Evolutionary conservation across 805 yeast genomes (phyloP).

Genomic region (Yarrowia sp.): DNA sequence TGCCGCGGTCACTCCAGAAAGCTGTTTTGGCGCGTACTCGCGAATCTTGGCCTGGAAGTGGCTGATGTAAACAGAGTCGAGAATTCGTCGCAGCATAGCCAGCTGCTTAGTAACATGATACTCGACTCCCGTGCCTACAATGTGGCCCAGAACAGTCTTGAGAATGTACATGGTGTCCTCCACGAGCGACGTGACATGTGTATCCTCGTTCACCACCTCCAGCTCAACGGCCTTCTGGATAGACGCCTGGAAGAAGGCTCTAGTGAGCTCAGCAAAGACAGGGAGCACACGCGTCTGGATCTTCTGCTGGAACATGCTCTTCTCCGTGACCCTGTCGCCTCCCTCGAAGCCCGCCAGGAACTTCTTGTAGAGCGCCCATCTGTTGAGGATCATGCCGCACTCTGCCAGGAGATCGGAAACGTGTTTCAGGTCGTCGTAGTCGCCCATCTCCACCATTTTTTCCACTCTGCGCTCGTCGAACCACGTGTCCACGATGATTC

Average conservation of each 20-base stretch:
- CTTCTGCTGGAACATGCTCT: slow-evolving; percentile 57
- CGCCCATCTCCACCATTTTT: slow-evolving; percentile 3
- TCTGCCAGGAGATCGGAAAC: slow-evolving; percentile 70
- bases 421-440: slow-evolving; percentile 50
- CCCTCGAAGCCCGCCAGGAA: slow-evolving; percentile 45
- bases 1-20: slow-evolving; percentile 27
- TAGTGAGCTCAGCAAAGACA: slow-evolving; percentile 60
- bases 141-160: slow-evolving; percentile 62
- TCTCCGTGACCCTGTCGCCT: slow-evolving; percentile 47
- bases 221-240: slow-evolving; percentile 75
- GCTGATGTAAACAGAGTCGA: slow-evolving; percentile 62
- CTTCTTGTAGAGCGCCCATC: slow-evolving; percentile 64
- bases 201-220: slow-evolving; percentile 76
- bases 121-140: slow-evolving; percentile 69
- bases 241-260: slow-evolving; percentile 71
- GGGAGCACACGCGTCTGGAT: slow-evolving; percentile 53
- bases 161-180: slow-evolving; percentile 80
- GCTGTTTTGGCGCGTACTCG: slow-evolving; percentile 44
- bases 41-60: slow-evolving; percentile 51
- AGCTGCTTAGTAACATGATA: slow-evolving; percentile 47
- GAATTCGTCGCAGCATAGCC: slow-evolving; percentile 37
- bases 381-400: slow-evolving; percentile 69
- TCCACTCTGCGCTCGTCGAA: slow-evolving; percentile 59
- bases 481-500: slow-evolving; percentile 81
- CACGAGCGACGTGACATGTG: slow-evolving; percentile 67